A percentile compares a stretch with the other conserved stretches of the same genome.
Evolutionary conservation across 441 rosid genomes (phyloP).

Genomic region (Croton setiger): DNA sequence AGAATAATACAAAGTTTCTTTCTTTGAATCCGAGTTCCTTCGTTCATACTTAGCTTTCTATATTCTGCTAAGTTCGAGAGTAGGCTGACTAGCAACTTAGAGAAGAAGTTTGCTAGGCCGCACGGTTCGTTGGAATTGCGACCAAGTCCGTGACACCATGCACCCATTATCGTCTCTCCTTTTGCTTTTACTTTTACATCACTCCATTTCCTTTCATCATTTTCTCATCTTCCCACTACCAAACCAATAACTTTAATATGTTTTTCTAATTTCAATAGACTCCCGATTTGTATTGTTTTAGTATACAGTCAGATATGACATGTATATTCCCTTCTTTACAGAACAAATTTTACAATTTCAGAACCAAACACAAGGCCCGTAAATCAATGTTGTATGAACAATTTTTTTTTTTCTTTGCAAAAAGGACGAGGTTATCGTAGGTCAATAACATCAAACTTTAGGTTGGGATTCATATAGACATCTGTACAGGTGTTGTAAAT

Average conservation of each 20-base stretch:
- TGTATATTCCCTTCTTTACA: constrained; percentile 5
- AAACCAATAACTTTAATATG: neutral
- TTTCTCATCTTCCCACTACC: neutral
- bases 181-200: constrained; percentile 4
- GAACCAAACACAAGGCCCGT: neutral
- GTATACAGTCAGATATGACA: neutral
- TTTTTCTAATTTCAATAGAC: neutral
- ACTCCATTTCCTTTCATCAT: constrained; percentile 1
- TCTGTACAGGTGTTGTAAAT: constrained; percentile 79
- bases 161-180: neutral
- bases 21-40: no score
- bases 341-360: neutral
- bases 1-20: no score
- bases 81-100: no score
- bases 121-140: no score
- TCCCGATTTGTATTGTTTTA: no score
- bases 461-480: constrained; percentile 80
- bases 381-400: constrained; percentile 25
- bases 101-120: no score
- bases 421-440: constrained; percentile 51
- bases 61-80: no score
- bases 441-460: constrained; percentile 79
- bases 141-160: no score
- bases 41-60: no score
- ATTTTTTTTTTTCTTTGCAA: neutral